Evolutionary conservation across 768 basidiomycete species (phyloP).

Genomic region (Naganishia vishniacii): DNA sequence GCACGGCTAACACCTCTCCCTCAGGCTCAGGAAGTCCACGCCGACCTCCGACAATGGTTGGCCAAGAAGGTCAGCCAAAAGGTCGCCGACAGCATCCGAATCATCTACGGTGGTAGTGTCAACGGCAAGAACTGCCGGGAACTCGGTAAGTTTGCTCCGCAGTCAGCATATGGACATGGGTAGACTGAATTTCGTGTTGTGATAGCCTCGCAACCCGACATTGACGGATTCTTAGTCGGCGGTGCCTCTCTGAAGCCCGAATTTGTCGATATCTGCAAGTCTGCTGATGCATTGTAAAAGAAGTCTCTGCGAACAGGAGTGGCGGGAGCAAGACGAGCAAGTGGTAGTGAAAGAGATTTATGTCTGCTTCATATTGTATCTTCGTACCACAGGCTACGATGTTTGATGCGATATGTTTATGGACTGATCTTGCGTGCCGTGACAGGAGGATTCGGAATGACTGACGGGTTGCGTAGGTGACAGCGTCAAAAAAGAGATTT

Average conservation of each 20-base stretch:
- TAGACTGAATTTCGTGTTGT: conserved; percentile 2
- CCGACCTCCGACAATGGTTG: conserved; percentile 72
- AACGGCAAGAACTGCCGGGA: conserved; percentile 81
- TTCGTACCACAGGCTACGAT: too few species aligned
- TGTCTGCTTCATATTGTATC: too few species aligned
- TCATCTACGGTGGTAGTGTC: conserved; percentile 96
- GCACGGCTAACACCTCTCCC: not conserved
- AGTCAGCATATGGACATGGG: not conserved
- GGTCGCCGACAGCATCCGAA: conserved; percentile 68
- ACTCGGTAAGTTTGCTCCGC: conserved; percentile 59
- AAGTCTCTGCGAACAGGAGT: too few species aligned
- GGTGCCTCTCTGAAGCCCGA: conserved; percentile 97
- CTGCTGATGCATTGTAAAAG: conserved; percentile 19
- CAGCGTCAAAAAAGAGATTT: too few species aligned
- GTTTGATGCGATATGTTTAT: too few species aligned
- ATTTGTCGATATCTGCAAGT: conserved; percentile 84
- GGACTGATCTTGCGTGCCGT: too few species aligned
- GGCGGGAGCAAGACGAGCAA: not conserved
- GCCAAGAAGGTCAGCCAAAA: conserved; percentile 59
- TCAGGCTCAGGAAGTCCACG: conserved; percentile 89
- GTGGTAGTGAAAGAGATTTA: not conserved
- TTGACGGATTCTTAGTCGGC: conserved; percentile 97
- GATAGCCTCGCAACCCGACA: conserved; percentile 68
- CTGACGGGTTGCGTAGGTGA: too few species aligned
- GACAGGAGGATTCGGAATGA: too few species aligned